Evolutionary conservation across 495 filamentous ascomycete species (phyloP).

Genomic region (Achaetomiella virescens): DNA sequence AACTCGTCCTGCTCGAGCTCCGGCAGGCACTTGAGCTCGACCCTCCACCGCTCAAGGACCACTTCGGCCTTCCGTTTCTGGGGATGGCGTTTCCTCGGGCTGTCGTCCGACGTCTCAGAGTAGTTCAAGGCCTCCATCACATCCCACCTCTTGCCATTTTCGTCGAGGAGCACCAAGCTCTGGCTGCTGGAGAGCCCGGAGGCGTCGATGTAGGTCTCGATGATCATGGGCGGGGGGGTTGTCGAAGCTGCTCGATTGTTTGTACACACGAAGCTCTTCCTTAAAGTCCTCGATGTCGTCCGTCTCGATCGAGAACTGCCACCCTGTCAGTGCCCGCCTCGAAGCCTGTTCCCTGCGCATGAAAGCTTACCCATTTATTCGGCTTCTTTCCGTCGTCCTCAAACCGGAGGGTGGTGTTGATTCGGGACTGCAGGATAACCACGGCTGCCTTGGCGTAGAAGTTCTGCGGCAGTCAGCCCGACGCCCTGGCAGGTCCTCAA

Average conservation of each 20-base stretch:
- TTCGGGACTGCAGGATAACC: constrained; percentile 73
- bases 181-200: constrained; percentile 76
- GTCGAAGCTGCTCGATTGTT: constrained; percentile 64
- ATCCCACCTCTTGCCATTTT: constrained; percentile 87
- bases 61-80: constrained; percentile 54
- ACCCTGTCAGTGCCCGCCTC: neutral
- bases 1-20: constrained; percentile 55
- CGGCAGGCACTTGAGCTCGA: constrained; percentile 60
- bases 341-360: neutral
- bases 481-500: neutral
- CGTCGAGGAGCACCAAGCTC: constrained; percentile 79
- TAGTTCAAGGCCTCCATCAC: constrained; percentile 73
- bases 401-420: constrained; percentile 59
- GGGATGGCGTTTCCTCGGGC: constrained; percentile 26
- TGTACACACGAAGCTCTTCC: constrained; percentile 76
- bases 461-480: constrained; percentile 52
- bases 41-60: constrained; percentile 82
- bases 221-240: constrained; percentile 77
- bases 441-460: constrained; percentile 86
- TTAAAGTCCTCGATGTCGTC: constrained; percentile 83
- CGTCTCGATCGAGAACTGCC: constrained; percentile 86
- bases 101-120: constrained; percentile 52
- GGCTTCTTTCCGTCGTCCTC: constrained; percentile 52
- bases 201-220: constrained; percentile 86
- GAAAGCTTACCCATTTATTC: constrained; percentile 84